Conservation (phyloP, 75 land plant genomes). For the Picea glauca region DNA sequence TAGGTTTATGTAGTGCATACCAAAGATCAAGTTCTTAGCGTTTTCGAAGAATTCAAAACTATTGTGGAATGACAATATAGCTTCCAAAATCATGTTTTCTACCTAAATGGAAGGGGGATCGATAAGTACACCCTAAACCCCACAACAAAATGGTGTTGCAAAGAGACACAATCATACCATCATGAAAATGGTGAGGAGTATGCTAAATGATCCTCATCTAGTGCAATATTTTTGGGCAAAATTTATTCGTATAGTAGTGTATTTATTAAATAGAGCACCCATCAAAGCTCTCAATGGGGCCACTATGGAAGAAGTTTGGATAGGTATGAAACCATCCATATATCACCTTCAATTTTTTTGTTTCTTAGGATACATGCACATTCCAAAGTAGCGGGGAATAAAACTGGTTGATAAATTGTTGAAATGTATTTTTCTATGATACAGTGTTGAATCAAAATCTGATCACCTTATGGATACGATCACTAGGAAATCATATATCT, state of each 20-base stretch:
- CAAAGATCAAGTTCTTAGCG: neutral
- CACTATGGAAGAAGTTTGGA: conserved; percentile 11
- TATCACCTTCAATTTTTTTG: conserved; percentile 14
- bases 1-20: neutral
- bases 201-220: conserved; percentile 1
- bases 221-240: conserved; percentile 12
- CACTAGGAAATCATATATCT: conserved; percentile 8
- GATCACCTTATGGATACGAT: conserved; percentile 9
- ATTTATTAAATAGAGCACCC: conserved; percentile 10
- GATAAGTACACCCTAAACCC: too few relatives aligned
- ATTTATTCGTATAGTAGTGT: neutral
- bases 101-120: too few relatives aligned
- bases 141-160: neutral
- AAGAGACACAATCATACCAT: neutral
- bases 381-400: conserved; percentile 3
- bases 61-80: too few relatives aligned
- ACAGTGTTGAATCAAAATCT: conserved; percentile 12
- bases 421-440: conserved; percentile 18
- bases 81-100: neutral
- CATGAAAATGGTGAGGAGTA: conserved; percentile 10
- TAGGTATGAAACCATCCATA: neutral
- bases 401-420: conserved; percentile 19
- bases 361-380: conserved; percentile 15
- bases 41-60: conserved; percentile 4
- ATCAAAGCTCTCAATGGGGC: conserved; percentile 6